phyloP scores from a whole-genome alignment of 2,329 filamentous ascomycete genomes.

The Diaporthe sp. region DNA sequence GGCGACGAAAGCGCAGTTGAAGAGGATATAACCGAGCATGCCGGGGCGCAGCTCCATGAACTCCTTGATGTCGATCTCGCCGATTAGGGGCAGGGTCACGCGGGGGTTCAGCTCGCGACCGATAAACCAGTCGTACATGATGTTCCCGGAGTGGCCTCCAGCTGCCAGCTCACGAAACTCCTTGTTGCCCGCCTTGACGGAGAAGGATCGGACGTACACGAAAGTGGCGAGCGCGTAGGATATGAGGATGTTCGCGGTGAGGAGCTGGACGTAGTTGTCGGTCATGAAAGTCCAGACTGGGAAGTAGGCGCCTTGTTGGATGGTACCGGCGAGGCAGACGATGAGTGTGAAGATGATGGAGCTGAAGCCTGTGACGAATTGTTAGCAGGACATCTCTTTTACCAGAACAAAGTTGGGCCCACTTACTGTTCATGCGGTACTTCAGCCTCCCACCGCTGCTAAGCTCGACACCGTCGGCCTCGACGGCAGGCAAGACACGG shows the following conservation, averaged over 20 bases:
- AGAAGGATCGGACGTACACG: conserved; percentile 86
- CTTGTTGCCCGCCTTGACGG: conserved; percentile 79
- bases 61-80: conserved; percentile 89
- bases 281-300: conserved; percentile 92
- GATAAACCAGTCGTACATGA: conserved; percentile 96
- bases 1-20: conserved; percentile 86
- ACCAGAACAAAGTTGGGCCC: background rate
- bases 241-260: conserved; percentile 85
- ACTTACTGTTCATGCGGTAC: conserved; percentile 82
- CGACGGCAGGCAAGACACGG: conserved; percentile 78
- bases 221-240: conserved; percentile 78
- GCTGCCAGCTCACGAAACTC: conserved; percentile 81
- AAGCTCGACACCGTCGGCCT: conserved; percentile 77
- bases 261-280: conserved; percentile 88
- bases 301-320: conserved; percentile 82
- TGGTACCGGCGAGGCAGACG: conserved; percentile 79
- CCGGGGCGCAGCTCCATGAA: conserved; percentile 94
- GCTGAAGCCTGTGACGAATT: conserved; percentile 68
- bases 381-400: background rate
- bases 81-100: conserved; percentile 79
- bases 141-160: conserved; percentile 84
- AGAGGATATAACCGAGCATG: conserved; percentile 86
- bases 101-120: conserved; percentile 95
- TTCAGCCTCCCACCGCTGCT: conserved; percentile 77
- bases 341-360: conserved; percentile 80